Evolutionary conservation across 2,329 filamentous ascomycete genomes (phyloP).

Genomic region (Endoconidiophora laricicola): DNA sequence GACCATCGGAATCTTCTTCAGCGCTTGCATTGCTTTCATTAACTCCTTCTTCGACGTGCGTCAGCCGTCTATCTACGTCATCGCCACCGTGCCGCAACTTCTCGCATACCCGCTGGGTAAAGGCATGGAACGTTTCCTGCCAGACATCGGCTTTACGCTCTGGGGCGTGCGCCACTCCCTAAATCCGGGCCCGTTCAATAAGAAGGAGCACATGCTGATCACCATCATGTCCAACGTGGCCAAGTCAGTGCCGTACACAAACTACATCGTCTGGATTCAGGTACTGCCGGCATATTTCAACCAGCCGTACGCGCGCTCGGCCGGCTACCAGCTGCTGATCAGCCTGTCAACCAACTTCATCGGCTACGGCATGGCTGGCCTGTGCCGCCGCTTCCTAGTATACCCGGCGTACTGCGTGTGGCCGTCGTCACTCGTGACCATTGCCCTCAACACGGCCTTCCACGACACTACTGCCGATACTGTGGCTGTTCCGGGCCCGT

Average conservation of each 20-base stretch:
- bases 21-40: conserved; percentile 27
- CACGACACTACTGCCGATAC: conserved; percentile 24
- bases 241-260: conserved; percentile 30
- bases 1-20: conserved; percentile 32
- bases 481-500: conserved; percentile 19
- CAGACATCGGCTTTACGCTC: conserved; percentile 27
- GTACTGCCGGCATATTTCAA: conserved; percentile 32
- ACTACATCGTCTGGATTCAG: conserved; percentile 34
- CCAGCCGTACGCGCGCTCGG: conserved; percentile 30
- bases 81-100: conserved; percentile 36
- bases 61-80: conserved; percentile 32
- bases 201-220: conserved; percentile 41
- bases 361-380: conserved; percentile 37
- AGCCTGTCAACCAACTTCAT: conserved; percentile 36
- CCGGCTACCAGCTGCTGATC: conserved; percentile 34
- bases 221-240: conserved; percentile 38
- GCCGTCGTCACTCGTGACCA: conserved; percentile 34
- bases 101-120: conserved; percentile 33
- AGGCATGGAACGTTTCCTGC: conserved; percentile 27
- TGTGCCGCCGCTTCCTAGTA: conserved; percentile 33
- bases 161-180: conserved; percentile 20
- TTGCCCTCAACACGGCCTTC: conserved; percentile 32
- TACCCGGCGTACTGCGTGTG: conserved; percentile 36
- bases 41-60: conserved; percentile 41
- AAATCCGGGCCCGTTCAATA: conserved; percentile 35